A percentile compares a stretch with the other conserved stretches of the same genome.
These are phyloP conservation scores for Dryadomyces quercivorus DNA, from an alignment of 2,329 filamentous ascomycete genomes.

Conservation along the genomic window DNA sequence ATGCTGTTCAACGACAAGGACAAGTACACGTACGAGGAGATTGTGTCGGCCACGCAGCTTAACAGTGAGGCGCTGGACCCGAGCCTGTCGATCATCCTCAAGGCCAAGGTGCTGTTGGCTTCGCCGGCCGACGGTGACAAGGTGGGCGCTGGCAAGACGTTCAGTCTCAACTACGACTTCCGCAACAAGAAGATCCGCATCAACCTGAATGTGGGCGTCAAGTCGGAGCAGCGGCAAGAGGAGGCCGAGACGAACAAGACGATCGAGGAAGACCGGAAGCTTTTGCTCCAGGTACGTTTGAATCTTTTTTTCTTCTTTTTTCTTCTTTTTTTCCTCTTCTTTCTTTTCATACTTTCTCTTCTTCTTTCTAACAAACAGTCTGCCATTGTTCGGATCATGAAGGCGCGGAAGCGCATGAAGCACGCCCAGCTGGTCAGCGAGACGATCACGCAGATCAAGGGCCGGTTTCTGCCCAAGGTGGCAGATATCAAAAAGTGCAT, in stretches of 20 bases:
- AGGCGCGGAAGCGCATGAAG: conserved; percentile 98
- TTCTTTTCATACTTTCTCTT: conserved; percentile 2
- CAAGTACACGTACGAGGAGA: conserved; percentile 75
- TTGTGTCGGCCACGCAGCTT: conserved; percentile 68
- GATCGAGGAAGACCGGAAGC: conserved; percentile 94
- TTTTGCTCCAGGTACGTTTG: conserved; percentile 79
- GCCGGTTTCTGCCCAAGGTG: conserved; percentile 85
- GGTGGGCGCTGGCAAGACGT: conserved; percentile 64
- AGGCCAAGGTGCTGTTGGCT: conserved; percentile 77
- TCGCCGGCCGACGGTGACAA: conserved; percentile 63
- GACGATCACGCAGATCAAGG: conserved; percentile 89
- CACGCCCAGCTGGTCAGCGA: conserved; percentile 88
- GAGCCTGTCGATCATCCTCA: conserved; percentile 73
- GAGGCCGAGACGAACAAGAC: conserved; percentile 98
- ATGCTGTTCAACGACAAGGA: conserved; percentile 91
- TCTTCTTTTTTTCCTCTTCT: no score
- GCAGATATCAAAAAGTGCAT: conserved; percentile 99
- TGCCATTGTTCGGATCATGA: conserved; percentile 98
- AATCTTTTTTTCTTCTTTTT: conserved; percentile 1
- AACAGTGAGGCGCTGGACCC: conserved; percentile 76
- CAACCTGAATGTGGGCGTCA: conserved; percentile 89
- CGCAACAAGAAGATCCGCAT: conserved; percentile 98
- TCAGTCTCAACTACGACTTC: conserved; percentile 84
- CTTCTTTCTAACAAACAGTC: conserved; percentile 47
- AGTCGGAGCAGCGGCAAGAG: conserved; percentile 92